A percentile compares a stretch with the other conserved stretches of the same genome.
These are phyloP conservation scores for Striga asiatica DNA, from an alignment of 257 asterid species.

Conservation along the genomic window DNA sequence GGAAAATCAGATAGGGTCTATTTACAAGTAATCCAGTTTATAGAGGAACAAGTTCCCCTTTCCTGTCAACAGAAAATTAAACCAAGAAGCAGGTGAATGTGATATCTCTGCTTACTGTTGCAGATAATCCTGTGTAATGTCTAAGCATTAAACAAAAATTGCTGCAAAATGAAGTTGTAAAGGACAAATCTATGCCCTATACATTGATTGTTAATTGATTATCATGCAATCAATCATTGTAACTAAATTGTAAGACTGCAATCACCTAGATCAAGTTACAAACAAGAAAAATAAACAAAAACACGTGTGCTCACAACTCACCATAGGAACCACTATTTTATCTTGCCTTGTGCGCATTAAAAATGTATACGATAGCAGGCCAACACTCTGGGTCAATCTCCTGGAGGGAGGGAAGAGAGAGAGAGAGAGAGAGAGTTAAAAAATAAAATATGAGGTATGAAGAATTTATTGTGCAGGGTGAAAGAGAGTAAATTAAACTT, in stretches of 20 bases:
- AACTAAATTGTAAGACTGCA: background rate
- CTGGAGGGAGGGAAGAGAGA: slow-evolving; percentile 16
- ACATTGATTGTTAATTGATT: background rate
- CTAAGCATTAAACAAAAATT: no score
- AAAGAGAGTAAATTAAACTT: background rate
- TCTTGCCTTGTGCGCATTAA: slow-evolving; percentile 70
- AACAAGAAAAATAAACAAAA: background rate
- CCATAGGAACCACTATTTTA: slow-evolving; percentile 85
- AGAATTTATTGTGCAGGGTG: background rate
- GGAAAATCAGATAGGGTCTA: background rate
- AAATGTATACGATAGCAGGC: slow-evolving; percentile 74
- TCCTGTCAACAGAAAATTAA: no score
- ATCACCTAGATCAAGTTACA: slow-evolving; percentile 9
- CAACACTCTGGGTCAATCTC: slow-evolving; percentile 61
- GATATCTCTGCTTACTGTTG: no score
- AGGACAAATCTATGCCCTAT: background rate
- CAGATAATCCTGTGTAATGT: no score
- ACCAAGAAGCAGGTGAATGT: no score
- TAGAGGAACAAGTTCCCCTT: no score
- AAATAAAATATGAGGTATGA: slow-evolving; percentile 3
- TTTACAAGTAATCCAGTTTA: slow-evolving; percentile 6
- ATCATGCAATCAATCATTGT: background rate
- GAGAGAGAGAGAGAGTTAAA: background rate
- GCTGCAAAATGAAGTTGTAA: no score
- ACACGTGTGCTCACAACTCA: slow-evolving; percentile 19